Percentiles rank a stretch among this genome's conserved stretches.
These are phyloP conservation scores for Fusarium cicatricum DNA, from an alignment of 2,329 filamentous ascomycete species.

Conservation along the genomic window DNA sequence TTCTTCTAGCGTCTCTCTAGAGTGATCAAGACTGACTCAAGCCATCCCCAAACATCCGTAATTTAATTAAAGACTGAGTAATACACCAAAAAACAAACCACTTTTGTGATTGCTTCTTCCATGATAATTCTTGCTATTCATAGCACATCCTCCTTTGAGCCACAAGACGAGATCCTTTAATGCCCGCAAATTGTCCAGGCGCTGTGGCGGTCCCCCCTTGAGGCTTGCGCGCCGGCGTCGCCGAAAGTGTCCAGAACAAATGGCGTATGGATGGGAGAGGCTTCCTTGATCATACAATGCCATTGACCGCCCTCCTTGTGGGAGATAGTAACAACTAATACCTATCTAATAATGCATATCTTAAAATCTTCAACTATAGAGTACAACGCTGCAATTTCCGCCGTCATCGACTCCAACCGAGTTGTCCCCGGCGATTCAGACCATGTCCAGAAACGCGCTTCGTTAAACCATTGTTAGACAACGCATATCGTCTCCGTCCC, in stretches of 20 bases:
- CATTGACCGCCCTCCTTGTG: not conserved
- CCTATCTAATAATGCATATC: not conserved
- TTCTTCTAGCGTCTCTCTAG: too few species aligned
- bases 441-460: conserved; percentile 16
- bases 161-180: conserved; percentile 13
- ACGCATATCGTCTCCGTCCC: conserved; percentile 20
- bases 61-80: not conserved
- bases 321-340: too few species aligned
- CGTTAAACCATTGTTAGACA: conserved; percentile 21
- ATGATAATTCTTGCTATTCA: conserved; percentile 3
- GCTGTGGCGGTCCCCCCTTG: not conserved
- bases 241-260: conserved; percentile 32
- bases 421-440: not conserved
- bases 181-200: conserved; percentile 18
- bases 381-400: conserved; percentile 7
- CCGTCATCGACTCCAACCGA: not conserved
- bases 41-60: conserved; percentile 1
- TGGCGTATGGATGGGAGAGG: not conserved
- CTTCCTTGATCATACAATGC: not conserved
- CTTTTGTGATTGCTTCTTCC: too few species aligned
- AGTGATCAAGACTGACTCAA: conserved; percentile 18
- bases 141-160: not conserved
- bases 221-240: conserved; percentile 21
- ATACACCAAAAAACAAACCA: not conserved
- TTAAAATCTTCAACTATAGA: not conserved